Base-by-base conservation (phyloP, 805 yeast genomes). In the Nakazawaea peltata region DNA sequence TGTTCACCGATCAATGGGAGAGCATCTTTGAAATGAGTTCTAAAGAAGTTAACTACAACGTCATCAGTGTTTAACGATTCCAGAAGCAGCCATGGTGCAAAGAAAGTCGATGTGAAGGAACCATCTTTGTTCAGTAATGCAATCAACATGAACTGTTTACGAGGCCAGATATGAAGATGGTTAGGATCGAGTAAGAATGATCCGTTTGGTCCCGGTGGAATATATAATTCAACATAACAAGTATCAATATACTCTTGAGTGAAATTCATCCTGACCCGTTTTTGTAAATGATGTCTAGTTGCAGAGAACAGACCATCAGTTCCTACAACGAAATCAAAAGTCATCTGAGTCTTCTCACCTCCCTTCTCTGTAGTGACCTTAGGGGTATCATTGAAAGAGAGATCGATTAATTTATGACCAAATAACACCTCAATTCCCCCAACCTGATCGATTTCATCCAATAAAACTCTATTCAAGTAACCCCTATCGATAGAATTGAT, bases 111-210 rank as follows among this genome's bases (percentile, higher is more conserved):
- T 0, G 96, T 88, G 56, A 87, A 88, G 5, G 94, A 78, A 0
- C 90, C 92, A 52, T 84, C 94, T 17, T 60, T 55, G 46, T 88
- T 88, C 8, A 97, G 83, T 40, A 88, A 65, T 1, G 95, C 95
- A 48, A 88, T 88, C 45, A 88, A 67, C 97, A 88, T 88, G 52
- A 65, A 84, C 36, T 82, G 67, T 40, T 77, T 73, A 30, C 96
- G 65, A 4, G 97, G 97, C 97, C 97, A 88, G 30, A 88, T 84
- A 49, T 88, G 97, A 34, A 88, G 65, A 52, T 84, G 86, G 56
- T 84, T 76, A 6, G 87, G 78, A 44, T 77, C 74, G 16, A 82
- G 61, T 13, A 63, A 58, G 47, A 76, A 82, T 16, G 61, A 49
- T 26, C 43, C 56, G 4, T 49, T 47, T 2, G 57, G 50, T 3